These are phyloP conservation scores for Castanea mollissima DNA, from an alignment of 306 rosid species.

Conservation along the genomic window DNA sequence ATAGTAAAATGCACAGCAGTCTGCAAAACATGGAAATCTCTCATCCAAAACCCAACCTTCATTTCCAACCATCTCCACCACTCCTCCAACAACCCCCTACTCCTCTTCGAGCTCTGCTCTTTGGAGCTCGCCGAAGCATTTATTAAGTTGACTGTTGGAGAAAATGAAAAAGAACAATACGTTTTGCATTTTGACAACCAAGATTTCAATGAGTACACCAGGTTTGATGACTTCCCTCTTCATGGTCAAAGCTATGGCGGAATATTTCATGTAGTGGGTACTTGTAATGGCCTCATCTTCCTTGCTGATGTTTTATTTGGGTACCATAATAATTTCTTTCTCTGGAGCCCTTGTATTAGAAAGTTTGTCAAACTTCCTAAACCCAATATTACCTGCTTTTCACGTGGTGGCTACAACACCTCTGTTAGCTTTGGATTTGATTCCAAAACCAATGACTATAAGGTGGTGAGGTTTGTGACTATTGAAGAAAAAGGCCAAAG, in stretches of 20 bases:
- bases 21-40: background rate
- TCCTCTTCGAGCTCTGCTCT: background rate
- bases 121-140: too few relatives aligned
- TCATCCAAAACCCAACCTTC: background rate
- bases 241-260: background rate
- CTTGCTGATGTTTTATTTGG: background rate
- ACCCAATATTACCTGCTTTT: background rate
- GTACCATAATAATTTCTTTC: background rate
- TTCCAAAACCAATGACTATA: conserved; percentile 3
- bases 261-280: background rate
- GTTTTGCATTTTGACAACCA: background rate
- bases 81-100: background rate
- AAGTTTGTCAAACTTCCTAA: background rate
- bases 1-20: background rate
- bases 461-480: background rate
- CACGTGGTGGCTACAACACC: background rate
- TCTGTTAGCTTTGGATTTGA: conserved; percentile 9
- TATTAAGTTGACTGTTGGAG: too few relatives aligned
- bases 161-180: background rate
- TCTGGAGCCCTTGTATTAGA: conserved; percentile 12
- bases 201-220: background rate
- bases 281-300: conserved; percentile 12
- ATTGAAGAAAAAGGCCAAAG: background rate
- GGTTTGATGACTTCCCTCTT: background rate
- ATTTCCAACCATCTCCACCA: background rate